These are phyloP conservation scores for Botrytis medusae DNA, from an alignment of 2,329 filamentous ascomycete species.

Conservation along the genomic window DNA sequence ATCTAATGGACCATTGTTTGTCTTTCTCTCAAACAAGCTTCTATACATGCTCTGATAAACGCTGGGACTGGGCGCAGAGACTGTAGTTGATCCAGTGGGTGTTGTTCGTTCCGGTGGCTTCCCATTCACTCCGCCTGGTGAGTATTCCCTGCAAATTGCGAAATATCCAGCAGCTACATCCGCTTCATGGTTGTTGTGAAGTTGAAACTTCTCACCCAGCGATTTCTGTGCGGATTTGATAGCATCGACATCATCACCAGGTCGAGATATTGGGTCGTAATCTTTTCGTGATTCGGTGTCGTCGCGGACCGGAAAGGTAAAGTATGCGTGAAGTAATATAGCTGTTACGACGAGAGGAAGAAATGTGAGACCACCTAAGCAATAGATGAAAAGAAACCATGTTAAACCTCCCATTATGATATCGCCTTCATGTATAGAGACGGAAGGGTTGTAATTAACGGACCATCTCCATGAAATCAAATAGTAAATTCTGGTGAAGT, in stretches of 20 bases:
- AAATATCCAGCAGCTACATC: constrained; percentile 91
- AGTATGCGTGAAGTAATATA: constrained; percentile 65
- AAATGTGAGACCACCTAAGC: constrained; percentile 86
- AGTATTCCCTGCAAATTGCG: constrained; percentile 91
- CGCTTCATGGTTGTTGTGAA: constrained; percentile 57
- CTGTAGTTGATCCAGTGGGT: constrained; percentile 71
- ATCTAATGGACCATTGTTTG: constrained; percentile 43
- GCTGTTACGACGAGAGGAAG: constrained; percentile 67
- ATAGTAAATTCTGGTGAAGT: neutral
- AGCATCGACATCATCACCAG: constrained; percentile 63
- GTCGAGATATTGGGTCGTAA: constrained; percentile 50
- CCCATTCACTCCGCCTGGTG: constrained; percentile 86
- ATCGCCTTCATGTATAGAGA: constrained; percentile 20
- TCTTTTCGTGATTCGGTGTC: constrained; percentile 42
- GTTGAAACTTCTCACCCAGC: constrained; percentile 60
- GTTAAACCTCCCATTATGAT: constrained; percentile 34
- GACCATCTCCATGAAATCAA: constrained; percentile 6
- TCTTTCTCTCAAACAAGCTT: constrained; percentile 86
- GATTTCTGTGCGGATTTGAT: constrained; percentile 61
- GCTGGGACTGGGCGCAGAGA: constrained; percentile 80
- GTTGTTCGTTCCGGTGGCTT: constrained; percentile 87
- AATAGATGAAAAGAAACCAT: constrained; percentile 70
- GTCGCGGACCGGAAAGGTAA: constrained; percentile 60
- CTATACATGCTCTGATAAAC: constrained; percentile 99
- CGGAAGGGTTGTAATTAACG: constrained; percentile 1